A percentile compares a stretch with the other conserved stretches of the same genome.
These are phyloP conservation scores for Trifolium fragiferum DNA, from an alignment of 306 rosid species.

Conservation along the genomic window DNA sequence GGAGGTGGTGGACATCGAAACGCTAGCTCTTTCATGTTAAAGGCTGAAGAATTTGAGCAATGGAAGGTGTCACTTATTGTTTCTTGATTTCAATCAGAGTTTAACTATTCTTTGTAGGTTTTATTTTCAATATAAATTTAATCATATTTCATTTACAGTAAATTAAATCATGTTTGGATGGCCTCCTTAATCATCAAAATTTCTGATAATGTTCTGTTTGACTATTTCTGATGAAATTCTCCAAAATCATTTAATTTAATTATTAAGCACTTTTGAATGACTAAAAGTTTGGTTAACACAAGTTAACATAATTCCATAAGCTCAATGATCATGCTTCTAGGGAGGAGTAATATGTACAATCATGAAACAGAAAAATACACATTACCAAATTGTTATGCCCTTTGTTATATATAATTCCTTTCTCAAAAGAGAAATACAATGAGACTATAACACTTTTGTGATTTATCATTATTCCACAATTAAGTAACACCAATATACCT, in stretches of 20 bases:
- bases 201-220: constrained; percentile 6
- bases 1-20: constrained; percentile 90
- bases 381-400: constrained; percentile 2
- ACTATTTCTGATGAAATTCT: neutral
- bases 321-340: neutral
- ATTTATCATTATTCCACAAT: constrained; percentile 47
- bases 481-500: constrained; percentile 52
- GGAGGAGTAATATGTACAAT: neutral
- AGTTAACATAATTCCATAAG: neutral
- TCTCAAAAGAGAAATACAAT: constrained; percentile 13
- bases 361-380: neutral
- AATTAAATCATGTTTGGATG: constrained; percentile 7
- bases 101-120: constrained; percentile 1
- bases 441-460: constrained; percentile 39
- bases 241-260: constrained; percentile 10
- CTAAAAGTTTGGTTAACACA: neutral
- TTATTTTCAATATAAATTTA: neutral
- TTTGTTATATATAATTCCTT: constrained; percentile 23
- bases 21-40: constrained; percentile 82
- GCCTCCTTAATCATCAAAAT: neutral
- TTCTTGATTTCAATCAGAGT: constrained; percentile 19
- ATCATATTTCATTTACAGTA: neutral
- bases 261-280: neutral
- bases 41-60: constrained; percentile 56
- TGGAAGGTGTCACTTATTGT: constrained; percentile 62